Base-by-base conservation (phyloP, 2,329 filamentous ascomycete genomes). In the Claviceps arundinis region DNA sequence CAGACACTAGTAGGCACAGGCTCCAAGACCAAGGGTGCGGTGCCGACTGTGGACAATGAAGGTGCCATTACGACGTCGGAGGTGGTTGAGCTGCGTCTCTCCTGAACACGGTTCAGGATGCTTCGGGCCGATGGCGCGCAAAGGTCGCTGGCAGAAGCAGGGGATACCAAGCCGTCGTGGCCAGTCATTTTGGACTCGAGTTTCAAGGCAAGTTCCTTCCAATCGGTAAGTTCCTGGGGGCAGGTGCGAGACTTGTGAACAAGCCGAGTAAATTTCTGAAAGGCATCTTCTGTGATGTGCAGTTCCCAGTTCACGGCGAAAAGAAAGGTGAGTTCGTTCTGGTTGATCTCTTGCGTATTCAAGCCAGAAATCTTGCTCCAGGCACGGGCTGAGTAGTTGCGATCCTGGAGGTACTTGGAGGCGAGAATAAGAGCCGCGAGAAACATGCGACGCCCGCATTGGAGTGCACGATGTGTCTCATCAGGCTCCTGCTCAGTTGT, bases 351-450 rank as follows among this genome's bases (percentile, higher is more conserved):
- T 52, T 80, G 75, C 3, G 89, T 90, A 65, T 87, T 89, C 53
- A 98, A 75, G n/a, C 93, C 93, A 17, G 93, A 97, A 60, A 98
- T 98, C 75, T 95, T 97, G 69, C 91, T 97, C 93, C 93, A 98
- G 43, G 93, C 93, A 52, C 91, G 84, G 48, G 93, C 89, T 14
- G 93, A 97, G 70, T 95, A 98, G 71, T 97, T 98, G 60, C 91
- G 85, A 66, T 98, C 93, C 69, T 98, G 93, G 47, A 98, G 75
- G 66, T 97, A 98, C 73, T 98, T 98, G 38, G 93, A 97, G 2
- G 93, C 93, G 52, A 98, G 76, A 58, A 98, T 97, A 55, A 98
- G 76, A 47, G 91, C 90, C 11, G 93, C 84, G 51, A 98, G 78
- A 66, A 98, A 97, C 91, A 97, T 97, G 62, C 93, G 89, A 56